Percentiles rank a stretch among this genome's conserved stretches.
phyloP scores from a whole-genome alignment of 352 stramenopile genomes.

The Phytophthora europaea region DNA sequence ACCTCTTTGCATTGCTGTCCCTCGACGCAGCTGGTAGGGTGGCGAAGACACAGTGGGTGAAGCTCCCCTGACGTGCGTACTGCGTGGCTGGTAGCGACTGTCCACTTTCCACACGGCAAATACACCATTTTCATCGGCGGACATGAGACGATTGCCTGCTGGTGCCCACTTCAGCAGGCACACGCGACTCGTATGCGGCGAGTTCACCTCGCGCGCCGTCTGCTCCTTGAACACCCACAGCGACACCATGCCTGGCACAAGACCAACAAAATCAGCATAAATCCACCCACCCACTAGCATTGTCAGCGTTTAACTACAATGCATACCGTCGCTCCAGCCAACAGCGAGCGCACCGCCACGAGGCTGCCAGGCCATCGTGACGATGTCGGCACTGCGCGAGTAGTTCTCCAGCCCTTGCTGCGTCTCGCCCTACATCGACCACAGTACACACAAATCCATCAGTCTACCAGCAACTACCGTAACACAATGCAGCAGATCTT shows the following conservation, averaged over 20 bases:
- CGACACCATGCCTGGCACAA: constrained; percentile 74
- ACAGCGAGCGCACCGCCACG: constrained; percentile 78
- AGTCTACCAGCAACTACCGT: background rate
- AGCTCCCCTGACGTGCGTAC: constrained; percentile 87
- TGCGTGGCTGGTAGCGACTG: constrained; percentile 77
- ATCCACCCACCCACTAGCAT: background rate
- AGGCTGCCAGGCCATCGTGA: constrained; percentile 91
- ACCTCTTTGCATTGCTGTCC: constrained; percentile 62
- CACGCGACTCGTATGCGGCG: constrained; percentile 79
- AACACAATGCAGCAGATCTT: background rate
- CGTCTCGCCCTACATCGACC: constrained; percentile 69
- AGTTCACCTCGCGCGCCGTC: constrained; percentile 81
- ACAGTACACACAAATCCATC: background rate
- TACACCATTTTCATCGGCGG: constrained; percentile 88
- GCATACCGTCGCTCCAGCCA: constrained; percentile 83
- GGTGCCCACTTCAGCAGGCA: constrained; percentile 91
- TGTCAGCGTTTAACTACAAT: background rate
- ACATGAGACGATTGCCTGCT: constrained; percentile 89
- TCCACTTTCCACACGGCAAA: constrained; percentile 92
- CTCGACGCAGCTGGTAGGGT: constrained; percentile 46
- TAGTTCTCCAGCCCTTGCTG: constrained; percentile 63
- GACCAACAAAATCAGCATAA: constrained; percentile 6
- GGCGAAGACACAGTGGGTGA: constrained; percentile 92
- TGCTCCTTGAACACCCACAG: constrained; percentile 87
- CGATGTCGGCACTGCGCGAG: constrained; percentile 72